Percentiles rank a stretch among this genome's conserved stretches.
These are phyloP conservation scores for Russula virescens DNA, from an alignment of 768 basidiomycete species.

Conservation along the genomic window DNA sequence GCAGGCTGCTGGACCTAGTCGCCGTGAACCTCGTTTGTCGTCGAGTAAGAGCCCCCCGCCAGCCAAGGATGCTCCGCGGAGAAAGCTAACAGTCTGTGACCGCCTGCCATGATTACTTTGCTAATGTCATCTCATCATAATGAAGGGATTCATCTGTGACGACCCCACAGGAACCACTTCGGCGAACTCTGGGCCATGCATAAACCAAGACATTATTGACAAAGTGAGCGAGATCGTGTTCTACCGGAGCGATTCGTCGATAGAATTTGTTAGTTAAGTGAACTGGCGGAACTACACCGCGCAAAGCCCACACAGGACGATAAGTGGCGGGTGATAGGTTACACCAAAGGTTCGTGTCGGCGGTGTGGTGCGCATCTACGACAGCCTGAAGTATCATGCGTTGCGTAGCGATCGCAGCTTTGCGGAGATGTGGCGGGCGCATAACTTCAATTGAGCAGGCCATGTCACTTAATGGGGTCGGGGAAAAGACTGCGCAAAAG, in stretches of 20 bases:
- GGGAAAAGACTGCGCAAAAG: constrained; percentile 72
- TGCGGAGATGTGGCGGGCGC: constrained; percentile 50
- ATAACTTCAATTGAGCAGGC: constrained; percentile 60
- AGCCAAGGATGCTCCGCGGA: neutral
- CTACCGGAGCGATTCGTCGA: neutral
- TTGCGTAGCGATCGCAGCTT: constrained; percentile 48
- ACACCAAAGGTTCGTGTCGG: constrained; percentile 52
- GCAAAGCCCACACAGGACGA: constrained; percentile 56
- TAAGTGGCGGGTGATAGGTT: constrained; percentile 59
- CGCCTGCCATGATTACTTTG: neutral
- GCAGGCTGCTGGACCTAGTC: neutral
- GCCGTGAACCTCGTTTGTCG: neutral
- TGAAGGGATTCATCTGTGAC: constrained; percentile 66
- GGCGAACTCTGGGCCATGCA: constrained; percentile 33
- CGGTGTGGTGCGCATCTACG: neutral
- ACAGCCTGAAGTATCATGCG: neutral
- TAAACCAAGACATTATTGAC: constrained; percentile 70
- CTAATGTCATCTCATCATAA: neutral
- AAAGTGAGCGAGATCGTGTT: constrained; percentile 53
- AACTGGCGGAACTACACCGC: constrained; percentile 60
- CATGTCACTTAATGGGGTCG: constrained; percentile 52
- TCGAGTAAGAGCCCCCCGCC: neutral
- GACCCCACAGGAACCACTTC: constrained; percentile 31
- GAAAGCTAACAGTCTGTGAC: constrained; percentile 5
- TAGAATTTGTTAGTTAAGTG: constrained; percentile 45